Evolutionary conservation across 208 protist genomes (phyloP).

Genomic region (Trypanosoma vivax): DNA sequence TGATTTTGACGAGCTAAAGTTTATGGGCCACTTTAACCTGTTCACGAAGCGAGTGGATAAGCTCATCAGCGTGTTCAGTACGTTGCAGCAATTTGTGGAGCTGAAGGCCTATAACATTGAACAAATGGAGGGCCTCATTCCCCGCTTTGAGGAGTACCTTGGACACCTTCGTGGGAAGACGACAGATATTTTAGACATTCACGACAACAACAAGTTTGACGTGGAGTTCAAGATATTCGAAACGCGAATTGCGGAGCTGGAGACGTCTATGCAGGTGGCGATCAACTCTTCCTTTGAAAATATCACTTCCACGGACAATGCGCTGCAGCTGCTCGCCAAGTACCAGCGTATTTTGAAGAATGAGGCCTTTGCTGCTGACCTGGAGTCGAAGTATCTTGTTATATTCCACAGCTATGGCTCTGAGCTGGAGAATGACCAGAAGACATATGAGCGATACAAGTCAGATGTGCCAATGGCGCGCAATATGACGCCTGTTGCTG

Average conservation of each 20-base stretch:
- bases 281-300: conserved; percentile 96
- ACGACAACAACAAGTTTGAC: conserved; percentile 93
- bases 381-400: conserved; percentile 93
- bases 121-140: conserved; percentile 91
- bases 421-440: conserved; percentile 94
- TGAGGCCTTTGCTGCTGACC: conserved; percentile 88
- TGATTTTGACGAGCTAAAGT: conserved; percentile 92
- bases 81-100: conserved; percentile 94
- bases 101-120: conserved; percentile 92
- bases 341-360: conserved; percentile 91
- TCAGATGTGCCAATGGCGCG: conserved; percentile 90
- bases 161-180: conserved; percentile 88
- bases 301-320: conserved; percentile 92
- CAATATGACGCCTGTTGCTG: conserved; percentile 94
- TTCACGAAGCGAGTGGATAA: conserved; percentile 96
- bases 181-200: conserved; percentile 93
- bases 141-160: conserved; percentile 91
- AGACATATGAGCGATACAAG: conserved; percentile 95
- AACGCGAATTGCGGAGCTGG: conserved; percentile 88
- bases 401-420: conserved; percentile 96
- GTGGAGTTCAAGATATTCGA: conserved; percentile 95
- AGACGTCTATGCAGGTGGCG: conserved; percentile 92
- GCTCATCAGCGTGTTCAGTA: conserved; percentile 94
- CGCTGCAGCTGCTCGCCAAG: conserved; percentile 89
- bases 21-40: conserved; percentile 97